Percentiles rank a stretch among this genome's conserved stretches.
Evolutionary conservation across 352 stramenopile species (phyloP).

Genomic region (Phytophthora tubulina): DNA sequence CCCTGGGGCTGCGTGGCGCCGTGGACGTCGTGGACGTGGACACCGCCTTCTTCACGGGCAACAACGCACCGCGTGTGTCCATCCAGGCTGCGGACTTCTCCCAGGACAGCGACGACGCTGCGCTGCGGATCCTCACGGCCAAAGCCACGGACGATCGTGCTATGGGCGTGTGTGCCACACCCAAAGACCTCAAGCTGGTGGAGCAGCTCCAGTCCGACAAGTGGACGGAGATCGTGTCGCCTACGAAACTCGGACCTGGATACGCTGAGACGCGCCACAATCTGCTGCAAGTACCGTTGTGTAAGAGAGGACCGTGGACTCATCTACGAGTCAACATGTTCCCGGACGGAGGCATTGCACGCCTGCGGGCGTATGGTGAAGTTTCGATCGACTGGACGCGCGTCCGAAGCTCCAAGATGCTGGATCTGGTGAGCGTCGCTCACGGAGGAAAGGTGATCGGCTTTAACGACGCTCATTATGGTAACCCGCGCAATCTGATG

Average conservation of each 20-base stretch:
- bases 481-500: conserved; percentile 94
- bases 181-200: conserved; percentile 50
- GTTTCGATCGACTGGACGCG: conserved; percentile 75
- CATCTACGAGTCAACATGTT: conserved; percentile 94
- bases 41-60: conserved; percentile 96
- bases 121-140: conserved; percentile 54
- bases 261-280: conserved; percentile 92
- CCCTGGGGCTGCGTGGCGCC: conserved; percentile 80
- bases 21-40: conserved; percentile 87
- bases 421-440: conserved; percentile 89
- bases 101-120: conserved; percentile 22
- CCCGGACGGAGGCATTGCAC: conserved; percentile 93
- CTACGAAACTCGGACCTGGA: conserved; percentile 64
- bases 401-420: conserved; percentile 55
- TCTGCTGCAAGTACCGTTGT: conserved; percentile 63
- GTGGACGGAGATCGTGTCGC: conserved; percentile 75
- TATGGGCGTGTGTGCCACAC: conserved; percentile 63
- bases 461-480: conserved; percentile 96
- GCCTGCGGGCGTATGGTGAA: conserved; percentile 85
- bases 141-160: conserved; percentile 52
- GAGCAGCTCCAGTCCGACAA: conserved; percentile 62
- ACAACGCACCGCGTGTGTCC: conserved; percentile 88
- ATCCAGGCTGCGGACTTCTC: conserved; percentile 83
- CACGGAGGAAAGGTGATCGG: conserved; percentile 88
- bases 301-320: conserved; percentile 69